Percentiles rank a stretch among this genome's conserved stretches.
Evolutionary conservation across 1,284 basidiomycete genomes (phyloP).

Genomic region (Moniliophthora roreri): DNA sequence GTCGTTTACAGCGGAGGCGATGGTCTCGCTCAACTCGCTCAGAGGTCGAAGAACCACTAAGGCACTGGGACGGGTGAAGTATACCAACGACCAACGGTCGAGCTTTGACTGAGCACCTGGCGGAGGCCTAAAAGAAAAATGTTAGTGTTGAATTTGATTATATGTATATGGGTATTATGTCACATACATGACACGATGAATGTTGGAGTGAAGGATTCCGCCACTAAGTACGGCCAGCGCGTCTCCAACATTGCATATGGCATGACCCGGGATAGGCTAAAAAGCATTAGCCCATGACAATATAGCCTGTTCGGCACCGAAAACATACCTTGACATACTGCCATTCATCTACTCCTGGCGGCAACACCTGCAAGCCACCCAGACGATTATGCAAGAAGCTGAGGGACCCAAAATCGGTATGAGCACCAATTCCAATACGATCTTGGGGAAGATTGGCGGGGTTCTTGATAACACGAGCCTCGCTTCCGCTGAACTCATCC

Average conservation of each 20-base stretch:
- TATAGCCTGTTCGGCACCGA: background rate
- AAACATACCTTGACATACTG: slow-evolving; percentile 58
- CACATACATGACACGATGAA: slow-evolving; percentile 42
- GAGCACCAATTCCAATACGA: slow-evolving; percentile 44
- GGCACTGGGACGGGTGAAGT: slow-evolving; percentile 62
- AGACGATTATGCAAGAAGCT: slow-evolving; percentile 68
- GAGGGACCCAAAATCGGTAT: slow-evolving; percentile 57
- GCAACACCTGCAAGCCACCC: slow-evolving; percentile 68
- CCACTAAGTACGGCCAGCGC: slow-evolving; percentile 49
- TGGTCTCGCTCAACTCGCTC: slow-evolving; percentile 46
- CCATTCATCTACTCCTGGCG: slow-evolving; percentile 62
- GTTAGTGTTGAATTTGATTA: too few species aligned
- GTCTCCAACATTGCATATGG: slow-evolving; percentile 54
- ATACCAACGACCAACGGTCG: slow-evolving; percentile 61
- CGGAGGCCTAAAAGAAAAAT: slow-evolving; percentile 24
- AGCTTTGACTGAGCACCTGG: slow-evolving; percentile 39
- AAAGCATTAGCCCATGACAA: background rate
- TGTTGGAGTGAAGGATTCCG: slow-evolving; percentile 47
- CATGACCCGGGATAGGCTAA: slow-evolving; percentile 57
- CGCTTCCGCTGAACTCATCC: slow-evolving; percentile 45
- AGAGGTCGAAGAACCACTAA: slow-evolving; percentile 45
- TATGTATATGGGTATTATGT: too few species aligned
- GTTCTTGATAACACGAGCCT: slow-evolving; percentile 50
- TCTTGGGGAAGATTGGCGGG: slow-evolving; percentile 32
- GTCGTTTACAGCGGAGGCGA: slow-evolving; percentile 38